Conservation (phyloP, 108 stramenopile genomes). For the Nitzschia sp. region DNA sequence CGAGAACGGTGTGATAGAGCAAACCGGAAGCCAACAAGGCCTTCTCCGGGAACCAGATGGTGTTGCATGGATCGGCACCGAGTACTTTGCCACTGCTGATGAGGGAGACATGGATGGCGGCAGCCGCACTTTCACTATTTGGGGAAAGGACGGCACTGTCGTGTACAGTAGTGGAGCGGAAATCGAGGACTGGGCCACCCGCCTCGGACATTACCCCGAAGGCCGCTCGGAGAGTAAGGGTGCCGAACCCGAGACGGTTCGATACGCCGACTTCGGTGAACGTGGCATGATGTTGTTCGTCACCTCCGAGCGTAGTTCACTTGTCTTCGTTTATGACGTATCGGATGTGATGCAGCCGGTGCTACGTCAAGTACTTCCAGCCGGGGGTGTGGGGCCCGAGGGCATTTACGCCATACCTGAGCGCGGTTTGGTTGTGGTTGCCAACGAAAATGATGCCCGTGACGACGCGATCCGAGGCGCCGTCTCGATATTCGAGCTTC, state of each 20-base stretch:
- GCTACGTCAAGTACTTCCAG: conserved; percentile 62
- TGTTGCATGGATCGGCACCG: conserved; percentile 61
- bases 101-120: conserved; percentile 77
- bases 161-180: conserved; percentile 44
- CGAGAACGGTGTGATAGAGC: conserved; percentile 57
- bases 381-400: conserved; percentile 53
- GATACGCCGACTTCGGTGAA: conserved; percentile 35
- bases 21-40: conserved; percentile 22
- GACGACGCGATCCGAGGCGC: conserved; percentile 46
- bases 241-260: conserved; percentile 66
- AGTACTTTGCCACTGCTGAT: conserved; percentile 71
- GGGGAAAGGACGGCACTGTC: conserved; percentile 44
- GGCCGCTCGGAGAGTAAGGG: conserved; percentile 68
- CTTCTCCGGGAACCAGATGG: conserved; percentile 68
- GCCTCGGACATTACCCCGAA: conserved; percentile 75
- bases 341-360: conserved; percentile 34
- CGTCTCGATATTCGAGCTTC: conserved; percentile 43
- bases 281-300: conserved; percentile 49
- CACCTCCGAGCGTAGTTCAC: conserved; percentile 54
- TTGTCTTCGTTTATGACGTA: conserved; percentile 58
- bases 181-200: conserved; percentile 48
- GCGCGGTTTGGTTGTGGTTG: conserved; percentile 49
- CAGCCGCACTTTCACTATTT: conserved; percentile 64
- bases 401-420: conserved; percentile 43
- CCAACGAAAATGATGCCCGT: conserved; percentile 61